Base-by-base conservation (phyloP, 257 asterid genomes). In the Lantana camara region DNA sequence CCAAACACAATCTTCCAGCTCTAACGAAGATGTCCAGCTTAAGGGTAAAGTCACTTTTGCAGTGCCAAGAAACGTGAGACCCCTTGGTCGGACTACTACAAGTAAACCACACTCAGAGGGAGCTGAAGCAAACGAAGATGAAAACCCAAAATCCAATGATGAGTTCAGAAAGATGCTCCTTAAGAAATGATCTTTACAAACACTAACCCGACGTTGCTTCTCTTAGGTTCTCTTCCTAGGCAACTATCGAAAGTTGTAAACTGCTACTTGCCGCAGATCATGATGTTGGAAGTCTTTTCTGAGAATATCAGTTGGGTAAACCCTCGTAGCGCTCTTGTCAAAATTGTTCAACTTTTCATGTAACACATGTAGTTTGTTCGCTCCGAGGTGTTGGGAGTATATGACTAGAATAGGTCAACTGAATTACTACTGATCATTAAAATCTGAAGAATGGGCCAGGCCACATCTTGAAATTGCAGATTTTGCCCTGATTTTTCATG, bases 91-190 rank as follows among this genome's bases (percentile, higher is more conserved):
- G 73, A 73, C 60, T 42, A 60, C 53, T 55, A 67, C 55, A 57
- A 12, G 63, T 52, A 69, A 72, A 68, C 63, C 76, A 27, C 70
- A 64, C 23, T 11, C 85, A 19, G 83, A 73, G 57, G 75, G 60
- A 60, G 76, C 60, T 57, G 64, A 67, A 47, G 75, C 72, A 62
- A 73, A 57, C 14, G 95, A 60, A 21, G 90, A 81, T 15, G 92
- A 84, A 67, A 78, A 46, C 55, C 95, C 95, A 41, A 90, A 85
- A 87, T 90, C 99, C 15, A 94, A 94, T 42, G 95, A 88, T 1
- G 99, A 90, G 79, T 94, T 90, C 91, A 84, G 95, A 78, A 88
- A 88, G 79, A 84, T 94, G 95, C 64, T 94, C 46, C 9, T 88
- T 68, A 82, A 80, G 71, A 54, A 63, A 64, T 82, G 80, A 79